A percentile compares a stretch with the other conserved stretches of the same genome.
phyloP scores from a whole-genome alignment of 805 yeast genomes.

The Barnettozyma californica region DNA sequence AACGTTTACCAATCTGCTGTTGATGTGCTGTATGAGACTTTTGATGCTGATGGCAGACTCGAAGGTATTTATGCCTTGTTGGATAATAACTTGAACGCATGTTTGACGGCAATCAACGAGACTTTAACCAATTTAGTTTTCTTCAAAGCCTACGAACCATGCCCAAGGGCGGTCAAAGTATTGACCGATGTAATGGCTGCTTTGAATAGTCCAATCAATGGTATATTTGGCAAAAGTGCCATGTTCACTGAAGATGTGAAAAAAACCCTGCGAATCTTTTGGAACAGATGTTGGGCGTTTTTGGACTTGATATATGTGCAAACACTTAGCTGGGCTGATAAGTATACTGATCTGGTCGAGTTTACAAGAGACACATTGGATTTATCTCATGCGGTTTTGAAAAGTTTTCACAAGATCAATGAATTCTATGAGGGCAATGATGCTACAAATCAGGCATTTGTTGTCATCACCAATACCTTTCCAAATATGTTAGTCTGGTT shows the following conservation, averaged over 20 bases:
- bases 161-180: conserved; percentile 69
- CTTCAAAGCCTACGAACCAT: conserved; percentile 58
- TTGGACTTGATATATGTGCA: conserved; percentile 60
- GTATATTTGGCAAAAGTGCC: conserved; percentile 37
- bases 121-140: conserved; percentile 41
- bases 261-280: conserved; percentile 38
- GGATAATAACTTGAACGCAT: conserved; percentile 35
- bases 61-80: conserved; percentile 65
- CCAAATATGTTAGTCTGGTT: conserved; percentile 73
- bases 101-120: conserved; percentile 43
- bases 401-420: conserved; percentile 49
- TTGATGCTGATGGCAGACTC: conserved; percentile 72
- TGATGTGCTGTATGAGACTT: conserved; percentile 67
- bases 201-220: conserved; percentile 61
- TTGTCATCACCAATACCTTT: conserved; percentile 56
- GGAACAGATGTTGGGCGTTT: conserved; percentile 73
- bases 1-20: conserved; percentile 62
- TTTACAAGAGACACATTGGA: conserved; percentile 86
- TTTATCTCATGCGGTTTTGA: conserved; percentile 62
- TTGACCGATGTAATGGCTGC: conserved; percentile 66
- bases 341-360: conserved; percentile 57
- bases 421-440: conserved; percentile 24
- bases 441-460: conserved; percentile 35
- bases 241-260: conserved; percentile 22
- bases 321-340: conserved; percentile 72